Base-by-base conservation (phyloP, 345 rosid genomes). In the Gossypium herbaceum region DNA sequence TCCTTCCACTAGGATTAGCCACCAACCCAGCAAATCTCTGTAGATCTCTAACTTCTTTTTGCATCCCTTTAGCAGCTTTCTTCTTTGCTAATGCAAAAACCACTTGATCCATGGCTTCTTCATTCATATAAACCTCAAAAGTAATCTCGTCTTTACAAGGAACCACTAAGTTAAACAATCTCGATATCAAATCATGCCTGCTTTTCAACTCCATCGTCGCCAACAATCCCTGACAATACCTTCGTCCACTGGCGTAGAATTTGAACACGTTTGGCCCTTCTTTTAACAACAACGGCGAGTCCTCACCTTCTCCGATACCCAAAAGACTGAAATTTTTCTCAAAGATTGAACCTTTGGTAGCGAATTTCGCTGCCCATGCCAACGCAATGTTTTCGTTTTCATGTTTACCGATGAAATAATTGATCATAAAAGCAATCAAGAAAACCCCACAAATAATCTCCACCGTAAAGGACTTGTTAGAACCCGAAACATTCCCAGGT, bases 191-290 rank as follows among this genome's bases (percentile, higher is more conserved):
- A 89, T 96, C 99, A 64, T 96, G 97, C 75, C 98, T 86, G 78
- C 97, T 92, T 87, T 89, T 93, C 76, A 96, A 82, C 89, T 96
- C 97, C 90, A 96, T 85, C 0, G 98, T 96, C 4, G 97, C 99
- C 82, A 96, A 51, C 67, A 96, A 11, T 20, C 99, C 97, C 68
- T 88, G 91, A 81, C 99, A 96, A 71, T 84, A 90, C 77, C 99
- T 86, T 4, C 99, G 88, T 25, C 99, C 99, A 15, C 97, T 93
- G 0, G 98, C 99, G 54, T 96, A 93, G 79, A 96, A 92, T 68
- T 93, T 96, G 78, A 96, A 96, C 68, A 96, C 92, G 25, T 79
- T 90, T 78, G 86, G 90, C 58, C 92, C 97, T 85, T 96, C 99
- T 80, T 93, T 96, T 22, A 96, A 81, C 87, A 96, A 65, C 81